Conservation (phyloP, 1,284 basidiomycete genomes). For the Cutaneotrichosporon daszewskae region DNA sequence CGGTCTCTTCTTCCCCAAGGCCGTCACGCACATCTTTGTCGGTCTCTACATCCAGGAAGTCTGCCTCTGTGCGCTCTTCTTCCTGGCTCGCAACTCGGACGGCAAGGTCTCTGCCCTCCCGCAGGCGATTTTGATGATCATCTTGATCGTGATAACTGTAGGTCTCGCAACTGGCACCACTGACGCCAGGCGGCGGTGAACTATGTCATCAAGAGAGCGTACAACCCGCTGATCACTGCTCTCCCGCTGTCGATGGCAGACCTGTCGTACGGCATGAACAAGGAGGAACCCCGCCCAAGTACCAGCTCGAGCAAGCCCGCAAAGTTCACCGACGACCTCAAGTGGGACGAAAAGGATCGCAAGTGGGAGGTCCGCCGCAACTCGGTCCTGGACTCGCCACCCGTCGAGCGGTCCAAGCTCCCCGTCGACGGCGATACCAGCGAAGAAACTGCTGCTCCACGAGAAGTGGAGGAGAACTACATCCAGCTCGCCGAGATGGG, state of each 20-base stretch:
- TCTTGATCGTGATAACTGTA: conserved; percentile 73
- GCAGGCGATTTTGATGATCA: conserved; percentile 73
- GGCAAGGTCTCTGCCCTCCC: conserved; percentile 57
- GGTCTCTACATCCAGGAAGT: conserved; percentile 79
- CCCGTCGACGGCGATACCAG: too few relatives aligned
- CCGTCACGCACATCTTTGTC: conserved; percentile 88
- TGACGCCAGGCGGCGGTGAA: conserved; percentile 54
- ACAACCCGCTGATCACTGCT: conserved; percentile 53
- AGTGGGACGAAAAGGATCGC: background rate
- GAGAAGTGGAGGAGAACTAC: too few relatives aligned
- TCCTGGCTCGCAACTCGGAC: conserved; percentile 62
- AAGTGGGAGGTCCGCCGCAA: background rate
- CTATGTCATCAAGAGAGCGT: conserved; percentile 60
- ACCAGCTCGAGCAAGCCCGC: background rate
- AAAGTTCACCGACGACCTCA: background rate
- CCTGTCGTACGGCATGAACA: conserved; percentile 54
- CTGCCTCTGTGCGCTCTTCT: conserved; percentile 79
- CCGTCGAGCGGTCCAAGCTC: too few relatives aligned
- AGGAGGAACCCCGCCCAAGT: conserved; percentile 17
- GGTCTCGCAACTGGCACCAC: conserved; percentile 51
- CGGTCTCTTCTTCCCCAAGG: conserved; percentile 91
- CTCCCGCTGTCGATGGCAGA: conserved; percentile 75
- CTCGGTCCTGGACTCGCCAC: too few relatives aligned
- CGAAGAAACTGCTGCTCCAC: too few relatives aligned
- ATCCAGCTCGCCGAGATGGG: conserved; percentile 9